Evolutionary conservation across 129 eudicot genomes (phyloP).

Genomic region (Chrysanthemum lavandulifolium): DNA sequence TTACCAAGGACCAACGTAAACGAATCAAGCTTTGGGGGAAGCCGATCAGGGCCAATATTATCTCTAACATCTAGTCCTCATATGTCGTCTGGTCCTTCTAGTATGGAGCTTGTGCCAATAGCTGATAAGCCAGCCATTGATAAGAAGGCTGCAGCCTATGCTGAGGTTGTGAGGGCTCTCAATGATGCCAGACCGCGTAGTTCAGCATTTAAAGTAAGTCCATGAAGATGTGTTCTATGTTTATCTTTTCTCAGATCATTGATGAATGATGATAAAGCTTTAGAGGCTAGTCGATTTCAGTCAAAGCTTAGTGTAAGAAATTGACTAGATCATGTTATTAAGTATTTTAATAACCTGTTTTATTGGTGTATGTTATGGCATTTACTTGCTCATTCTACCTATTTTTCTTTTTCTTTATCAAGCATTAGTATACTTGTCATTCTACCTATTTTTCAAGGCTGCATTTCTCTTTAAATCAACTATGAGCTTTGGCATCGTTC

Average conservation of each 20-base stretch:
- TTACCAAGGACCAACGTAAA: conserved; percentile 70
- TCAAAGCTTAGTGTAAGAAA: background rate
- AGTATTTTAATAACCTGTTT: background rate
- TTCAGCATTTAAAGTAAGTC: conserved; percentile 66
- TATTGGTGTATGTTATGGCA: background rate
- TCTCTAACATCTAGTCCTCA: conserved; percentile 64
- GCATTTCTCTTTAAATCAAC: too few relatives aligned
- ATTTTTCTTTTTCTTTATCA: background rate
- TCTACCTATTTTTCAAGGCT: too few relatives aligned
- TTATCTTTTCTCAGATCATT: background rate
- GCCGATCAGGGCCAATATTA: conserved; percentile 61
- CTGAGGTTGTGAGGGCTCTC: conserved; percentile 66
- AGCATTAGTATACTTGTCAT: background rate
- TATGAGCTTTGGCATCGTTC: too few relatives aligned
- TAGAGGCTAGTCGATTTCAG: background rate
- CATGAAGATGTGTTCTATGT: background rate
- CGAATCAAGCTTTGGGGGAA: conserved; percentile 48
- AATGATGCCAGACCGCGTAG: conserved; percentile 85
- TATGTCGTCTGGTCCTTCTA: conserved; percentile 56
- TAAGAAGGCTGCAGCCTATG: conserved; percentile 80
- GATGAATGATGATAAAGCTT: conserved; percentile 13
- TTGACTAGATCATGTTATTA: background rate
- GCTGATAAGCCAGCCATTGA: conserved; percentile 70
- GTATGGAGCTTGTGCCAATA: conserved; percentile 66
- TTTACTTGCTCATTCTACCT: background rate